Conservation (phyloP, 768 basidiomycete genomes). For the Lactarius psammicola region DNA sequence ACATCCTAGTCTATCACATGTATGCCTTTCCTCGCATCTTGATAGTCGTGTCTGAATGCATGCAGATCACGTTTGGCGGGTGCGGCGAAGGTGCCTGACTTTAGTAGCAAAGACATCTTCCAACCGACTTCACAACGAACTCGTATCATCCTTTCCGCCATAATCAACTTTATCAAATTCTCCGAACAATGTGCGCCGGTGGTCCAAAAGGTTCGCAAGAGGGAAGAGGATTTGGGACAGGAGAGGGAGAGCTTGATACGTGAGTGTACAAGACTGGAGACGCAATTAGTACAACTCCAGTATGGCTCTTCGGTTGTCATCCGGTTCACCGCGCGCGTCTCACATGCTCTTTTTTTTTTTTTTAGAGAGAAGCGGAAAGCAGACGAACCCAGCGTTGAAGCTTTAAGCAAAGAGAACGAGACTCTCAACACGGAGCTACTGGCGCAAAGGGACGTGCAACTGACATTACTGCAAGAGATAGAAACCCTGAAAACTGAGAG, state of each 20-base stretch:
- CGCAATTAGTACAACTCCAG: slow-evolving; percentile 56
- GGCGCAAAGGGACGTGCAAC: slow-evolving; percentile 65
- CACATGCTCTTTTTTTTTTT: not conserved
- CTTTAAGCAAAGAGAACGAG: slow-evolving; percentile 57
- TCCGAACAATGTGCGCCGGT: slow-evolving; percentile 69
- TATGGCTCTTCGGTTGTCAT: slow-evolving; percentile 35
- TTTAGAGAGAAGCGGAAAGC: slow-evolving; percentile 59
- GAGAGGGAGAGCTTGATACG: slow-evolving; percentile 60
- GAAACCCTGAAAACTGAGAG: slow-evolving; percentile 74
- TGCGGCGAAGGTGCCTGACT: slow-evolving; percentile 73
- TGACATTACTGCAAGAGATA: slow-evolving; percentile 57
- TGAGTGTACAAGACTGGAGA: slow-evolving; percentile 49
- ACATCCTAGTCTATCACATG: slow-evolving; percentile 71
- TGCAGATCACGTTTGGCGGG: slow-evolving; percentile 64
- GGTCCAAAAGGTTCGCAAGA: slow-evolving; percentile 58
- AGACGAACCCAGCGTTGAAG: slow-evolving; percentile 66
- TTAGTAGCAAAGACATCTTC: slow-evolving; percentile 70
- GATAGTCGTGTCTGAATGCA: not conserved
- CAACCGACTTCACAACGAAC: slow-evolving; percentile 76
- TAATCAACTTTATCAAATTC: slow-evolving; percentile 94
- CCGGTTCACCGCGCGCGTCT: not conserved
- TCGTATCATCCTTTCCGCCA: slow-evolving; percentile 72
- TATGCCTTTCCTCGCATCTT: slow-evolving; percentile 34
- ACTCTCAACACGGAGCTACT: slow-evolving; percentile 64
- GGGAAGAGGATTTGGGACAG: slow-evolving; percentile 52